Conservation (phyloP, 1,139 yeast genomes). For the Blastobotrys apis region DNA sequence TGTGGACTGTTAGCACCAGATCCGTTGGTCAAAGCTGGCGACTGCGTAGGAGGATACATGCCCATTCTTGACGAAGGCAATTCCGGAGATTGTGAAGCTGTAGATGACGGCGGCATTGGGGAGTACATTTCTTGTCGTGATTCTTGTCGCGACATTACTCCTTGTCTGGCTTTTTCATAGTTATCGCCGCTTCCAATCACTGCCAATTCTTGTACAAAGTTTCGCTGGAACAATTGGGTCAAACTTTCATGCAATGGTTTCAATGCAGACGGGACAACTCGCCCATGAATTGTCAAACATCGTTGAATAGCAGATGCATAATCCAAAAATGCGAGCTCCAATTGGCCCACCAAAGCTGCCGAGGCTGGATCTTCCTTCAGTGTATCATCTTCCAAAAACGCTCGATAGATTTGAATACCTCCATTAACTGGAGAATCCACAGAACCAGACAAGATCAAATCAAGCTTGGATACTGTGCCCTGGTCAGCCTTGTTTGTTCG, state of each 20-base stretch:
- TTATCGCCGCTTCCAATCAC: constrained; percentile 15
- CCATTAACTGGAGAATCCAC: constrained; percentile 93
- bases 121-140: constrained; percentile 12
- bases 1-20: too few relatives aligned
- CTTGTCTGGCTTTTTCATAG: constrained; percentile 11
- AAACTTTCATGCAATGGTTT: constrained; percentile 63
- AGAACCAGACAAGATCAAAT: constrained; percentile 78
- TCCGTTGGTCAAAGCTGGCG: too few relatives aligned
- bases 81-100: neutral
- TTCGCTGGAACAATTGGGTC: constrained; percentile 59
- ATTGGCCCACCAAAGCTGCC: constrained; percentile 43
- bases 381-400: constrained; percentile 51
- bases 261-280: constrained; percentile 55
- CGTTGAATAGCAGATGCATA: constrained; percentile 61
- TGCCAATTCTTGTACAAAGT: constrained; percentile 63
- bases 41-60: constrained; percentile 1
- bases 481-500: constrained; percentile 51
- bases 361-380: constrained; percentile 36
- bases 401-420: constrained; percentile 80
- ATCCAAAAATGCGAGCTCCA: constrained; percentile 64
- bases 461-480: constrained; percentile 49
- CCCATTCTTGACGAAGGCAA: neutral
- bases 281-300: constrained; percentile 66
- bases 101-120: neutral
- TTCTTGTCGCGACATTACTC: constrained; percentile 9